Evolutionary conservation across 495 filamentous ascomycete species (phyloP), one percentile per base, ranked within the genome.

Genomic region (Tuber umbilicatum): DNA sequence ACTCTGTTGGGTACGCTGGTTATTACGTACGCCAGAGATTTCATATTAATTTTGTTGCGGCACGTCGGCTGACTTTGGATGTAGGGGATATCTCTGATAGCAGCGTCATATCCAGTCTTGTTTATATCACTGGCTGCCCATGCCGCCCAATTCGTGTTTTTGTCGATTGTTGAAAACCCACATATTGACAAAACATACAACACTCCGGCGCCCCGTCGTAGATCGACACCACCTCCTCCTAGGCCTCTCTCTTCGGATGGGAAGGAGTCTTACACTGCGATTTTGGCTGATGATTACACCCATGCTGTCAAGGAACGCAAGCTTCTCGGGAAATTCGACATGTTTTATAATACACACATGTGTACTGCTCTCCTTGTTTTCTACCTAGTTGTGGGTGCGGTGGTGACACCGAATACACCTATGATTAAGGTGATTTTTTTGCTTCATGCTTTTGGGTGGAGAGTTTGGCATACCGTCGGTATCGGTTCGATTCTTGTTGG

Each of bases 161-260:
- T 99, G 75, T 88, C 91, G 6, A 84, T 92, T 68, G 91, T 99
- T 72, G 95, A 99, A 84, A 97, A 97, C 82, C 95, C 95, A 21
- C 95, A 99, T 80, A 99, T 99, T 84, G 94, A 99, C 83, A 97
- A 96, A 85, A 97, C 91, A 16, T 99, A 99, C 85, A 97, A 97
- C 81, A 88, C 93, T 39, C 94, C 94, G 39, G 89, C 93, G 42
- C 90, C 92, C 38, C 90, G 93, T 31, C 80, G 78, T 37, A 82
- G 77, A 50, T 82, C 75, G 38, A 35, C 74, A 37, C 75, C 75
- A 1, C 81, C 75, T 5, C 70, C 70, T 9, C 43, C 76, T 3
- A 72, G 75, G 7, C 72, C 78, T 10, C 41, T 27, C 35, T 73
- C 72, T 68, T 72, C 74, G 10, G 72, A 71, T 43, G 60, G 69